Base-by-base conservation (phyloP, 2,329 filamentous ascomycete genomes). In the Penicillium sp. region DNA sequence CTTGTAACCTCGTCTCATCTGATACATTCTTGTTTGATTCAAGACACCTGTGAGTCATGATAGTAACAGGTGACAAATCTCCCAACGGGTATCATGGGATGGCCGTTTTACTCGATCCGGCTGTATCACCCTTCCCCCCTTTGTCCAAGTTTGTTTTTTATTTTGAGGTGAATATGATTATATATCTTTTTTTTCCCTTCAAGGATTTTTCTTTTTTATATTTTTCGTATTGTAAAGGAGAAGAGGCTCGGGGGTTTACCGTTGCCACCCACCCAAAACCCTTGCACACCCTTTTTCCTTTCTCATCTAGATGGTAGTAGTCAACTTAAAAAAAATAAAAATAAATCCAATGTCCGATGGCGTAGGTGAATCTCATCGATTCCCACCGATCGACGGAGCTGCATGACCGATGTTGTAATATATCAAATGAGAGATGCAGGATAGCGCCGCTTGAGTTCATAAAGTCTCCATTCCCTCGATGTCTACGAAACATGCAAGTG, bases 361-460 rank as follows among this genome's bases (percentile, higher is more conserved):
- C 56, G 64, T 67, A 63, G 63, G 69, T 65, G 72, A 73, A 67
- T 69, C 71, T 70, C 64, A 64, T 71, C 62, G 67, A 69, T 69
- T 69, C 58, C 57, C 61, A 66, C 68, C 67, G 74, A 76, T 76
- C 73, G 72, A 74, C 73, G 66, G 63, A 63, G 69, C 70, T 76
- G 74, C 74, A 77, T 76, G 74, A 77, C 74, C 71, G 68, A 65
- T 68, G 66, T 66, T 69, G 67, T 68, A 68, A 69, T 68, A 72
- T 74, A 73, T 75, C 74, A 75, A 76, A 76, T 76, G 71, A 73
- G 72, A 76, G 67, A 60, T 69, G 66, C 68, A 71, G 69, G 59
- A 73, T 62, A 63, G 61, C 63, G 67, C 66, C 67, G 66, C 61
- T 60, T 59, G 60, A 59, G 63, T 67, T 67, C 68, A 70, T 73